phyloP scores from a whole-genome alignment of 345 rosid genomes.

The Heritiera fomes region DNA sequence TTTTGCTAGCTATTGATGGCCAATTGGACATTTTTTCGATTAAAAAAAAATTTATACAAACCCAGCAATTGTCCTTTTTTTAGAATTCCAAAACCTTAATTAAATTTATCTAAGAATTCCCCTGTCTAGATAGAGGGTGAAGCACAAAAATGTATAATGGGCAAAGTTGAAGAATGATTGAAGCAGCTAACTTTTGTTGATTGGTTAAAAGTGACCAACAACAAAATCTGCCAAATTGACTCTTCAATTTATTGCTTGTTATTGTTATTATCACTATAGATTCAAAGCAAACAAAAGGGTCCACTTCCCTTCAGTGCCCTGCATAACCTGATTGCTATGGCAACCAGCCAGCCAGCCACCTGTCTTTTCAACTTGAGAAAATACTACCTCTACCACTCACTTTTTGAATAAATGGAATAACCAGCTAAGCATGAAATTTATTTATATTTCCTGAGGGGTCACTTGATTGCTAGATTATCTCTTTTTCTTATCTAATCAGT shows the following conservation, averaged over 20 bases:
- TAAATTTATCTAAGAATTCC: too few relatives aligned
- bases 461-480: neutral
- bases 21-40: too few relatives aligned
- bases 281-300: neutral
- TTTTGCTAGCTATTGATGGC: too few relatives aligned
- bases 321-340: neutral
- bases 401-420: slow-evolving; percentile 10
- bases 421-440: neutral
- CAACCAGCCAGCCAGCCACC: neutral
- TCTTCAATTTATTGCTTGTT: too few relatives aligned
- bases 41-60: too few relatives aligned
- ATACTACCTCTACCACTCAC: neutral
- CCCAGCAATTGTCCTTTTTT: neutral
- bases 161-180: neutral
- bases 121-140: neutral
- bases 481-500: neutral
- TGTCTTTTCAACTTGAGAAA: neutral
- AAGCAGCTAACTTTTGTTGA: neutral
- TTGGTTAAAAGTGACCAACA: neutral
- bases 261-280: neutral
- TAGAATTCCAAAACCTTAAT: too few relatives aligned
- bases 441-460: neutral
- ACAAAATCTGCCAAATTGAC: neutral
- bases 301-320: neutral
- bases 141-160: neutral